Evolutionary conservation across 78 protist species (phyloP).

Genomic region (Planoprotostelium fungivorum): DNA sequence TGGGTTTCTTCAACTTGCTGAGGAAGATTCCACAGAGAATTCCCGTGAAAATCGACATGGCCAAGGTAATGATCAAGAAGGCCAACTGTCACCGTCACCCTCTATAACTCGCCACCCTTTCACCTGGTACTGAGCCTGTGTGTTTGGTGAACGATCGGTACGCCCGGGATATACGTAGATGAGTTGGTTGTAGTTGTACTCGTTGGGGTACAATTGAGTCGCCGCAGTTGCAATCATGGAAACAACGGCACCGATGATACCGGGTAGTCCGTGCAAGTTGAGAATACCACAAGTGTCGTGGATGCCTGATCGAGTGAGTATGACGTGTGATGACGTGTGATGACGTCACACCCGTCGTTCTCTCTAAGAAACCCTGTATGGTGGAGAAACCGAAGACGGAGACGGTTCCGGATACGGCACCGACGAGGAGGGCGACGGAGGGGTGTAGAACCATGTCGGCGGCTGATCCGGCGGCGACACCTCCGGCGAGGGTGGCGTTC

Average conservation of each 20-base stretch:
- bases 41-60: background rate
- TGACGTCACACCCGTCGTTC: background rate
- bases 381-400: constrained; percentile 68
- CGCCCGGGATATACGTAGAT: background rate
- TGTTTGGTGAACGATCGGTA: background rate
- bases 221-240: constrained; percentile 33
- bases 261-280: constrained; percentile 92
- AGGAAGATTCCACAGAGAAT: background rate
- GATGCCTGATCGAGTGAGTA: constrained; percentile 6
- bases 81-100: background rate
- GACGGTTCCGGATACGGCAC: constrained; percentile 69
- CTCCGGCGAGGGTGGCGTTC: constrained; percentile 93
- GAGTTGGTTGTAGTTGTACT: background rate
- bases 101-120: background rate
- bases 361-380: constrained; percentile 36
- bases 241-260: constrained; percentile 71
- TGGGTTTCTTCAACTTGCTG: too few relatives aligned
- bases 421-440: constrained; percentile 69
- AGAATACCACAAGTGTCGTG: constrained; percentile 64
- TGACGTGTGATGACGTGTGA: too few relatives aligned
- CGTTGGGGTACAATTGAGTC: background rate
- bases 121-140: background rate
- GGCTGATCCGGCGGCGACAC: constrained; percentile 86
- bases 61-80: background rate
- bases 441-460: constrained; percentile 55